Base-by-base conservation (phyloP, 2,329 filamentous ascomycete species). In the Penicillium polonicum region DNA sequence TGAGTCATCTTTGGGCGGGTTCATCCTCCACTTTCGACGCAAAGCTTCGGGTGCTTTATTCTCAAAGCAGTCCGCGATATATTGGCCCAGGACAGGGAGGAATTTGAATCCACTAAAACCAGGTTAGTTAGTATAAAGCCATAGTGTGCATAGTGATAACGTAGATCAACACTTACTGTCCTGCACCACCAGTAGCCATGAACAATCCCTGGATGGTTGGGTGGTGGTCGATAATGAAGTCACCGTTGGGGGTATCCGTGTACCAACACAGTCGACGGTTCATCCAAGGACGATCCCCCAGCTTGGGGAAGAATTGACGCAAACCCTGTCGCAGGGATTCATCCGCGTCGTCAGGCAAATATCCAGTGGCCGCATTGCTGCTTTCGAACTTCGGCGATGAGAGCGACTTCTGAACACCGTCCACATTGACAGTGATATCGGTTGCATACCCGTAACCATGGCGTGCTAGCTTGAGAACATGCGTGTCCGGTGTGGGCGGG, bases 211-310 rank as follows among this genome's bases (percentile, higher is more conserved):
- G 70, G 70, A 82, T 81, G 8, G 76, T 74, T 0, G 87, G 86
- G 65, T 90, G 87, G 69, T 85, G 84, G 66, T 87, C 85, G 58
- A 89, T 80, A 41, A 90, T 78, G 74, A 88, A 90, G 65, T 90
- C 84, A 6, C 83, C 87, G 8, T 84, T 84, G 0, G 83, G 79
- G 25, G 88, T 90, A 72, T 90, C 88, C 1, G 84, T 84, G 69
- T 90, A 90, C 87, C 88, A 90, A 74, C 88, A 90, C 44, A 90
- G 72, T n/a, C 85, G 79, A 2, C 83, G 85, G 51, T 79, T 78
- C 57, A 74, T 74, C 76, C 88, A 89, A 0, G 82, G 82, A 5
- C 87, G 79, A 36, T 79, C 76, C 36, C 77, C 78, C 4, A 88
- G 74, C n/a, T 79, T 78, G 1, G 88, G 85, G 9, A 89, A 78